Evolutionary conservation across 2,329 filamentous ascomycete genomes (phyloP), one percentile per base, ranked within the genome.

Genomic region (Pezicula neosporulosa): DNA sequence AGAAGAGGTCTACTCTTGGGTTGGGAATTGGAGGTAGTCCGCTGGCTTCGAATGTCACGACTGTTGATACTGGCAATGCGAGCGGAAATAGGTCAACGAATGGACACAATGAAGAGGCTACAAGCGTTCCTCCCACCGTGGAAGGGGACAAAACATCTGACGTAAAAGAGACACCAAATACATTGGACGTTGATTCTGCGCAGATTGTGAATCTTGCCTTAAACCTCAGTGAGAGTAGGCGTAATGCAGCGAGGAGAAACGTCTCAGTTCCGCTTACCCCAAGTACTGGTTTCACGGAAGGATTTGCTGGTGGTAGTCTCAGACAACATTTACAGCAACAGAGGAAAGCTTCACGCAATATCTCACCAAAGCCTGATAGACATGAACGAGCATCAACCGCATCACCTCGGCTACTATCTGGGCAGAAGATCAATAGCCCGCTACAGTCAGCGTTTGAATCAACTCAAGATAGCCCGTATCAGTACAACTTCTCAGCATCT

Each of bases 161-260:
- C 2, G 35, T 37, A 24, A 60, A 50, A 30, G 3, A 49, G 44
- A 47, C 46, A 19, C 21, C 48, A 18, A 56, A 65, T 13, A 60
- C 68, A 5, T 66, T 88, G 18, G 83, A 90, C 61, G 78, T 87
- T 53, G 92, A 97, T 63, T 87, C 92, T 7, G 83, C 87, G 4
- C 89, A 96, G 68, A 95, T 97, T 57, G 90, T 97, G 39, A 91
- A 91, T 63, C 89, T 97, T 81, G 93, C 93, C 1, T 72, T 97
- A 60, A 94, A 87, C 57, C 71, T 97, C 46, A 96, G 89, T 72
- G 90, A 97, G 68, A 89, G 86, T 63, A 82, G 84, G 57, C 82
- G 83, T 64, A 78, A 77, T 70, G 88, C 76, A 55, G 82, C 72
- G 68, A 81, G 75, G 69, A 79, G 73, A 68, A 83, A 66, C 67